Conservation (phyloP, 495 filamentous ascomycete species). For the Penicillium chermesinum region DNA sequence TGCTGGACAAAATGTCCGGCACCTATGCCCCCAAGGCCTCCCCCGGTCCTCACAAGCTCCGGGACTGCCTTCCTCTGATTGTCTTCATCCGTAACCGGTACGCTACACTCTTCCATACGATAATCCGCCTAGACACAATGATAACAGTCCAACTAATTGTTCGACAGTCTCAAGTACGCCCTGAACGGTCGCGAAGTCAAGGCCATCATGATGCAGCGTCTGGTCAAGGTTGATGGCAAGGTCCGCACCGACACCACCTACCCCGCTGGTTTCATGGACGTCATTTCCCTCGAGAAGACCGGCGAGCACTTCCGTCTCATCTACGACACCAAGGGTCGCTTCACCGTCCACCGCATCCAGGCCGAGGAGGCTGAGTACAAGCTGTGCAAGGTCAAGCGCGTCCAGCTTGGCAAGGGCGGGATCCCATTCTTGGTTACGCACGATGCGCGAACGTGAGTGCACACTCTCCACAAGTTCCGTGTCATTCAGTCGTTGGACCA, state of each 20-base stretch:
- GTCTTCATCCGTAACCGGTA: slow-evolving; percentile 95
- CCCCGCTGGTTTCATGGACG: slow-evolving; percentile 98
- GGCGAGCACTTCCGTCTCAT: slow-evolving; percentile 99
- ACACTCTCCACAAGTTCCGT: slow-evolving; percentile 60
- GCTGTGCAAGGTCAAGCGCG: slow-evolving; percentile 98
- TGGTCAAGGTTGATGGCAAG: slow-evolving; percentile 99
- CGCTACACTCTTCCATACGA: slow-evolving; percentile 7
- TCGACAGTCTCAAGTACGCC: slow-evolving; percentile 88
- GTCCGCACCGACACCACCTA: slow-evolving; percentile 98
- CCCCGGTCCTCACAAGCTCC: slow-evolving; percentile 96
- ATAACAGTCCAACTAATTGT: slow-evolving; percentile 11
- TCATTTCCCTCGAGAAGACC: slow-evolving; percentile 98
- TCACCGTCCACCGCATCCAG: slow-evolving; percentile 99
- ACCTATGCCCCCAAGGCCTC: slow-evolving; percentile 95
- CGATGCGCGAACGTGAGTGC: slow-evolving; percentile 99
- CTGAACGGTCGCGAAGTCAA: slow-evolving; percentile 96
- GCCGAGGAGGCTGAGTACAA: slow-evolving; percentile 98
- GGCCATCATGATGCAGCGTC: slow-evolving; percentile 98
- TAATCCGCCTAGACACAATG: background rate
- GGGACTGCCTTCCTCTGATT: slow-evolving; percentile 97
- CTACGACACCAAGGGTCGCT: slow-evolving; percentile 99
- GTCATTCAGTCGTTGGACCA: slow-evolving; percentile 99
- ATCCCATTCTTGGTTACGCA: slow-evolving; percentile 99
- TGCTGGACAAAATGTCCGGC: slow-evolving; percentile 98
- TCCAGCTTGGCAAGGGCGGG: slow-evolving; percentile 97